Evolutionary conservation across 768 basidiomycete genomes (phyloP), one percentile per base, ranked within the genome.

Genomic region (Russula sp.): DNA sequence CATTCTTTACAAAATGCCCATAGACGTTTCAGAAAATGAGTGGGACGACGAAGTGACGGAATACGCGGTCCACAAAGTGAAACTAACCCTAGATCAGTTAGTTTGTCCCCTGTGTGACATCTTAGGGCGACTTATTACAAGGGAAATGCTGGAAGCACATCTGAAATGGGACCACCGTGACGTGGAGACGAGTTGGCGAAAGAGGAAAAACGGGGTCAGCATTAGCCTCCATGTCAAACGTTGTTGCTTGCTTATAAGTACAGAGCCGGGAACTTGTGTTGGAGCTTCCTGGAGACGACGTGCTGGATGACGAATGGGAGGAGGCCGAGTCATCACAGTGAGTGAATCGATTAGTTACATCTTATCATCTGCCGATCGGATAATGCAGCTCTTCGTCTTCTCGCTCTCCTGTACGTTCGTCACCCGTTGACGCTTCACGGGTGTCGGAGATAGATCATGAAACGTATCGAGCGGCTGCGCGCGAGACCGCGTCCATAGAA

Each of bases 61-160:
- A 26, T 63, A 64, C 46, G 59, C 65, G 32, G 71, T 65, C 42
- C 63, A 67, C 44, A 53, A 66, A 13, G 71, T 73, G 55, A 69
- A 67, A 55, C 73, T 74, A 16, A 69, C 61, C 11, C 73, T 79
- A 71, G 65, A 64, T 22, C 67, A 72, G 2, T 83, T 81, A 78
- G 46, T 72, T 46, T 87, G 86, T 67, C 84, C 86, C 0, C 67
- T 86, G n/a, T 87, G 86, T 67, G 75, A 76, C 40, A 59, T 83
- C 11, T 76, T 83, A 54, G 75, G 73, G 26, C 46, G 40, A 10
- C 83, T 87, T 51, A 54, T 67, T 9, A 81, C 79, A 26, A 74
- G 71, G 14, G 75, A 70, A 30, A 77, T 81, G 76, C 72, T 87
- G 1, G 70, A 69, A 30, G 76, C 69, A n/a, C 86, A 87, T 69